Conservation (phyloP, 148 eudicot genomes). For the Heliosperma pusillum region DNA sequence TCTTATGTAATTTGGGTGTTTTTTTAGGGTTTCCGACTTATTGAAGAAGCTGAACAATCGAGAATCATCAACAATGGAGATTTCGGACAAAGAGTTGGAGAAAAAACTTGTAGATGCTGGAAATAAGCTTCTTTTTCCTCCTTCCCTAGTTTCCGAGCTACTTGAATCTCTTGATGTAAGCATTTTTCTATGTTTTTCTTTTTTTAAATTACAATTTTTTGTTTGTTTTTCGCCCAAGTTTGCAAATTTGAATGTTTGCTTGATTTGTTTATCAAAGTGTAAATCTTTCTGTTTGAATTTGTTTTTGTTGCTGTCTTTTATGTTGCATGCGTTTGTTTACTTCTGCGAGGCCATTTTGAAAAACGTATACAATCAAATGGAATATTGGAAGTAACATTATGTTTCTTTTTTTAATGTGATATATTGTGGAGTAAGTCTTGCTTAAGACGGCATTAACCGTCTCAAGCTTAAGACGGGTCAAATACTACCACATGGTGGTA, state of each 20-base stretch:
- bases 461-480: too few relatives aligned
- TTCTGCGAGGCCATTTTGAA: too few relatives aligned
- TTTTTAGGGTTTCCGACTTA: background rate
- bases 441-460: too few relatives aligned
- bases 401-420: too few relatives aligned
- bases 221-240: background rate
- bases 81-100: constrained; percentile 41
- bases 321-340: background rate
- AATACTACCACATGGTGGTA: too few relatives aligned
- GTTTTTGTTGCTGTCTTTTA: too few relatives aligned
- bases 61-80: constrained; percentile 1
- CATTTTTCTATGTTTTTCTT: background rate
- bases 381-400: too few relatives aligned
- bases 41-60: background rate
- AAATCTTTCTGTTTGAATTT: too few relatives aligned
- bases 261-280: too few relatives aligned
- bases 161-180: constrained; percentile 65
- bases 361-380: too few relatives aligned
- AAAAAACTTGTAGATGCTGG: constrained; percentile 49
- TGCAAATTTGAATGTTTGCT: background rate
- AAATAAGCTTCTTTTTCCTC: constrained; percentile 45
- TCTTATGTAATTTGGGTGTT: background rate
- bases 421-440: too few relatives aligned
- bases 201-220: too few relatives aligned
- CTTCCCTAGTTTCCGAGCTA: constrained; percentile 42